Base-by-base conservation (phyloP, 441 rosid species). In the Bocquillonia castaneifolia region DNA sequence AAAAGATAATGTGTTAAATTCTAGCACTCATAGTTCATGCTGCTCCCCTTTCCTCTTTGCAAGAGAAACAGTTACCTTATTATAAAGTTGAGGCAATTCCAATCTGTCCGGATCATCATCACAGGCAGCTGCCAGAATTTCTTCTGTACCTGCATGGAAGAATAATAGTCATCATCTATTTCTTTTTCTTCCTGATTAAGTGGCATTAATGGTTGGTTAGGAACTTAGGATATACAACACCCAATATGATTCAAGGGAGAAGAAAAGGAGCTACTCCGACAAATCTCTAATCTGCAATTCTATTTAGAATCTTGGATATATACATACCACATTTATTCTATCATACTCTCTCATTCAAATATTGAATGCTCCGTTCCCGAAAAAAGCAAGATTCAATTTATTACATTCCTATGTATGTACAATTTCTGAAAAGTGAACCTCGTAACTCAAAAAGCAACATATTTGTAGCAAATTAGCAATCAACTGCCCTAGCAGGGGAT, bases 31-130 rank as follows among this genome's bases (percentile, higher is more conserved):
- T 32, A 10, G 31, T 12, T 25, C 47, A 52, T 37, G 18, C 36
- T 22, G 15, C 32, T 53, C 52, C 26, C n/a, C 31, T 18, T 28
- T 10, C 25, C 12, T 0, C 40, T 50, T 20, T 50, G 54, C 3
- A 22, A 4, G 13, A 22, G 28, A 22, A 66, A 18, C 26, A 45
- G 28, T 74, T 79, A 89, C 99, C 80, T 82, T 77, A 73, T 95
- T 95, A 75, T 80, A 92, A 51, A 75, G 84, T 54, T 64, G 73
- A 36, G 82, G 82, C 80, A 95, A 34, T 63, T 83, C 83, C 71
- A 78, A 47, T 51, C 96, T 85, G 44, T 79, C 88, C 15, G 85
- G 79, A 72, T 92, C 78, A 74, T 80, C 74, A 74, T 88, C 89
- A 75, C 75, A 83, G 63, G 87, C 88, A 72, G 84, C 83, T 31